Conservation (phyloP, 495 filamentous ascomycete genomes). For the Penicillium paxilli region DNA sequence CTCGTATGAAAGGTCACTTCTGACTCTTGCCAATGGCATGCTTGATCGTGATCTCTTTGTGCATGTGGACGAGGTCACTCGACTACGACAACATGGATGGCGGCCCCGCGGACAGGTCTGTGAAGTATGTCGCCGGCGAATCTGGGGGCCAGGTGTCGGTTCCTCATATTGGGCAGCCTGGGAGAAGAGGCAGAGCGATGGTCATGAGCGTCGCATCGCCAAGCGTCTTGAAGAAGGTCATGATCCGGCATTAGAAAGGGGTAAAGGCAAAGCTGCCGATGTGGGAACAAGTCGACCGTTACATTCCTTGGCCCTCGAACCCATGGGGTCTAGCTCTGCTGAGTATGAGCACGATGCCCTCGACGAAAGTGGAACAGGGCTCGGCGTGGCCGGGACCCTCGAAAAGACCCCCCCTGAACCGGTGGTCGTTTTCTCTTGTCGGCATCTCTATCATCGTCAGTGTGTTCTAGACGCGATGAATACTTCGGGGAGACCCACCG, state of each 20-base stretch:
- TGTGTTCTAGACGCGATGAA: constrained; percentile 39
- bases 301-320: constrained; percentile 11
- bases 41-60: constrained; percentile 89
- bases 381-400: constrained; percentile 2
- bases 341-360: constrained; percentile 15
- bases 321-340: constrained; percentile 11
- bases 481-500: constrained; percentile 16
- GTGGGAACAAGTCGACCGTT: constrained; percentile 19
- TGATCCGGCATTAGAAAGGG: constrained; percentile 31
- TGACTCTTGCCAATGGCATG: constrained; percentile 80
- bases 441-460: constrained; percentile 53
- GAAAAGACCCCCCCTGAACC: constrained; percentile 24
- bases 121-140: constrained; percentile 76
- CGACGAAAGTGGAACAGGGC: constrained; percentile 13
- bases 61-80: constrained; percentile 72
- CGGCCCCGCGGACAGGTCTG: constrained; percentile 81
- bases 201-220: constrained; percentile 34
- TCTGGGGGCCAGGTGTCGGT: constrained; percentile 88
- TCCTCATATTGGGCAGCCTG: constrained; percentile 78
- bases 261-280: constrained; percentile 46
- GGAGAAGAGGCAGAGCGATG: constrained; percentile 61
- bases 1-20: constrained; percentile 85
- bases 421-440: constrained; percentile 53
- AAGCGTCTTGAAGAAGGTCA: constrained; percentile 27
- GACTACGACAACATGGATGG: constrained; percentile 85